Evolutionary conservation across 192 early-diverging fungal species (phyloP).

Genomic region (Phlyctochytrium bullatum): DNA sequence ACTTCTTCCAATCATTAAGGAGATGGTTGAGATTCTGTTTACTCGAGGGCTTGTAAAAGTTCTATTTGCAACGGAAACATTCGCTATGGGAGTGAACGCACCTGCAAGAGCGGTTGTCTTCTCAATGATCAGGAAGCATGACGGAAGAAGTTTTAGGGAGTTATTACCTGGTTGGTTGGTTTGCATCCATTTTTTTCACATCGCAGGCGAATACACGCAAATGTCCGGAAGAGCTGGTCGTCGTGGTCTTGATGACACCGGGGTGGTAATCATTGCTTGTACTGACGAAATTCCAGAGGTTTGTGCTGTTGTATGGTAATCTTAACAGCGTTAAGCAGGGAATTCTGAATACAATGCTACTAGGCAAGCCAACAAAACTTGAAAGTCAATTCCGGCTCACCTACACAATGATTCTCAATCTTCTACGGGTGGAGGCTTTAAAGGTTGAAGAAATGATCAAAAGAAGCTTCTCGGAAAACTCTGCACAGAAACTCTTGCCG

Average conservation of each 20-base stretch:
- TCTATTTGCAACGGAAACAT: constrained; percentile 98
- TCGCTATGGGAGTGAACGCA: constrained; percentile 99
- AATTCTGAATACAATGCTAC: constrained; percentile 72
- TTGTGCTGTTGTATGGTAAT: constrained; percentile 1
- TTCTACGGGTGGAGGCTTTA: constrained; percentile 90
- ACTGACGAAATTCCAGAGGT: constrained; percentile 59
- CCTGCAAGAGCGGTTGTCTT: constrained; percentile 94
- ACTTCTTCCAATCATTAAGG: constrained; percentile 95
- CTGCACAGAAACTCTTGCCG: constrained; percentile 79
- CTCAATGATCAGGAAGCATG: constrained; percentile 87
- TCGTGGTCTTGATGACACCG: constrained; percentile 88
- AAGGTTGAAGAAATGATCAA: constrained; percentile 99
- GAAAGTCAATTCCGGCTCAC: constrained; percentile 95
- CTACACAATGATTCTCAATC: constrained; percentile 97
- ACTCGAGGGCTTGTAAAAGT: constrained; percentile 83
- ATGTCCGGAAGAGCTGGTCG: constrained; percentile 98
- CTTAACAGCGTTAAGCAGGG: constrained; percentile 11
- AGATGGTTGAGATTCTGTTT: constrained; percentile 97
- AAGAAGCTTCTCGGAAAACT: constrained; percentile 92
- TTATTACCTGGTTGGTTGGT: constrained; percentile 70
- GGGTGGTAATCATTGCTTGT: constrained; percentile 86
- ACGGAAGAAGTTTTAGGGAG: constrained; percentile 83
- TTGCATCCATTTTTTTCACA: constrained; percentile 16
- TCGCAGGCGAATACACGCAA: constrained; percentile 92
- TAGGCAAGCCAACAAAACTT: constrained; percentile 86